Evolutionary conservation across 495 filamentous ascomycete genomes (phyloP), one percentile per base, ranked within the genome.

Genomic region (Tuber microsphaerosporum): DNA sequence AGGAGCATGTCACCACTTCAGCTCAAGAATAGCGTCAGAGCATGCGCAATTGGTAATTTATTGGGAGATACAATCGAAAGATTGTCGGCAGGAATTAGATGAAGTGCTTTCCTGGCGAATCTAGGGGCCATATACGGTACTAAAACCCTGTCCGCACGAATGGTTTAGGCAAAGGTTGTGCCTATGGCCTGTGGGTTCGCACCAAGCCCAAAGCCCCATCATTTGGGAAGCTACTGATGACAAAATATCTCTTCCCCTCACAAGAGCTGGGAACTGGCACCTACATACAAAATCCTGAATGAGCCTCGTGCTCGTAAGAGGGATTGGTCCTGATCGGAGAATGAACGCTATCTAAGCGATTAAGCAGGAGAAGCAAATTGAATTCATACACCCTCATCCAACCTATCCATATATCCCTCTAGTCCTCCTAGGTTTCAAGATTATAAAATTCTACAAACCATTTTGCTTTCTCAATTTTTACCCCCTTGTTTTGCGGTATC

Each of bases 291-390:
- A 75, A 7, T 45, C 17, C 75, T 75, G 79, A 5, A 61, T n/a
- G 12, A 81, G 81, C n/a, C 76, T 80, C 43, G 79, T 80, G 41
- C 80, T 80, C 43, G 79, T 80, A 34, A 80, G 78, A 42, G 74
- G 39, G 78, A 72, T 46, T 80, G 31, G 12, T 70, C 74, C 79
- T 80, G 43, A 65, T 5, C 42, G 45, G 22, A 2, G 37, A 22
- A 46, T 43, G 26, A 41, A 70, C 10, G 56, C 1, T 34, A 34
- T 19, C 56, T 3, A 65, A 16, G 26, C 68, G 46, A 37, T 26
- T 2, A 51, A 34, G 45, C 45, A 41, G 12, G n/a, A 45, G 42
- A 71, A 43, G 20, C 56, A 4, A 51, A 16, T 69, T 71, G 1
- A 51, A n/a, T 19, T 37, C 22, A 44, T 73, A 81, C 79, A 19